These are phyloP conservation scores for Wickerhamiella nectarea DNA, from an alignment of 805 yeast genomes.

Conservation along the genomic window DNA sequence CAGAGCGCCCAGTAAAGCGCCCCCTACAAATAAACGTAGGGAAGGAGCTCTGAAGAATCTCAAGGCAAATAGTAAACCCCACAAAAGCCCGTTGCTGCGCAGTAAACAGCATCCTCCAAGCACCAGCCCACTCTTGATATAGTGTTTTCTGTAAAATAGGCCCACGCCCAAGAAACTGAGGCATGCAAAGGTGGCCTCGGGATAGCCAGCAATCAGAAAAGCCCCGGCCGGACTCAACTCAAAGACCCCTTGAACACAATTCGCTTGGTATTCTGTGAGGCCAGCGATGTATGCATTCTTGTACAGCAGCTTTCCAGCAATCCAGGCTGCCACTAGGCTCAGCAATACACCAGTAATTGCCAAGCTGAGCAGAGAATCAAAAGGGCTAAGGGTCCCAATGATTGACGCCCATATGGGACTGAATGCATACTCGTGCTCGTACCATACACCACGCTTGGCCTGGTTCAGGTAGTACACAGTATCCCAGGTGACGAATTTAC, in stretches of 20 bases:
- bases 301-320: not conserved
- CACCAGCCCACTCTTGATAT: slow-evolving; percentile 38
- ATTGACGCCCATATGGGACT: slow-evolving; percentile 62
- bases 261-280: slow-evolving; percentile 20
- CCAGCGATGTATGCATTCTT: not conserved
- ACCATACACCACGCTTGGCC: slow-evolving; percentile 38
- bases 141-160: slow-evolving; percentile 33
- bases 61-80: slow-evolving; percentile 52
- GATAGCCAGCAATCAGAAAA: slow-evolving; percentile 57
- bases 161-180: slow-evolving; percentile 44
- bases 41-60: slow-evolving; percentile 33
- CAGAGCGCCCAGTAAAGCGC: slow-evolving; percentile 37
- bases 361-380: slow-evolving; percentile 18
- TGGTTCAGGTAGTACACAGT: slow-evolving; percentile 58
- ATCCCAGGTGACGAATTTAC: slow-evolving; percentile 63
- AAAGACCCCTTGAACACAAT: slow-evolving; percentile 34
- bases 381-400: slow-evolving; percentile 22
- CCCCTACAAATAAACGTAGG: slow-evolving; percentile 36
- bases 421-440: slow-evolving; percentile 86
- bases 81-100: slow-evolving; percentile 61
- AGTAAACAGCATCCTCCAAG: slow-evolving; percentile 47
- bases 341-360: slow-evolving; percentile 36
- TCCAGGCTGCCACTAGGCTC: slow-evolving; percentile 29
- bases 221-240: slow-evolving; percentile 68
- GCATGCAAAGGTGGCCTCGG: slow-evolving; percentile 60